Evolutionary conservation across 2,329 filamentous ascomycete genomes (phyloP), one percentile per base, ranked within the genome.

Genomic region (Pseudocercospora cruenta): DNA sequence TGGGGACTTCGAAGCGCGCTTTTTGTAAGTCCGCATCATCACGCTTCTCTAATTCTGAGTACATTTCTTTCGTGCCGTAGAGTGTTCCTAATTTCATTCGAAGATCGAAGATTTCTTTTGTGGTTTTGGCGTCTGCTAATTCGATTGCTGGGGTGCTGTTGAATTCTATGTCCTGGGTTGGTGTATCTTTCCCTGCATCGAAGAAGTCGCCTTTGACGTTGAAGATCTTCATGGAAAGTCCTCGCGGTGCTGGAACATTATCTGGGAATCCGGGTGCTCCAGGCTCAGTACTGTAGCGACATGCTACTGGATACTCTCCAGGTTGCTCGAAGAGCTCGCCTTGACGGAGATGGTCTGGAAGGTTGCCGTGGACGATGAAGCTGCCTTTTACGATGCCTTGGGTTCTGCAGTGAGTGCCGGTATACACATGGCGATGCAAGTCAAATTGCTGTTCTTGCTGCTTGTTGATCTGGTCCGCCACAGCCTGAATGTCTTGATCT

Each of bases 161-260:
- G 73, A 85, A 84, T 19, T 81, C 80, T 69, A 84, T 81, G 67
- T 84, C 81, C 64, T 81, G 79, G 0, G 77, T 80, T 21, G 75
- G 69, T 57, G 71, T 72, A 67, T 76, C 70, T 70, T 78, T 76
- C 47, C 79, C 79, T 31, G 74, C 74, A 8, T 79, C 74, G 58
- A 82, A 80, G 72, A 78, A 79, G 22, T 80, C 78, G 6, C 80
- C 81, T 4, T 78, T 57, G n/a, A 85, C 79, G 60, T 81, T 78
- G 73, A 85, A 85, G 49, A 85, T 71, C 69, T 85, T 85, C 76
- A 85, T 83, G 10, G 74, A 80, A 49, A 84, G 80, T 24, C 82
- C 83, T 45, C 82, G 78, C 3, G 82, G 82, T 60, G 81, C 79
- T 0, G 82, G 77, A 24, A 81, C 80, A 26, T 77, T 78, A 61